Conservation (phyloP, 768 basidiomycete genomes). For the Postia placenta region DNA sequence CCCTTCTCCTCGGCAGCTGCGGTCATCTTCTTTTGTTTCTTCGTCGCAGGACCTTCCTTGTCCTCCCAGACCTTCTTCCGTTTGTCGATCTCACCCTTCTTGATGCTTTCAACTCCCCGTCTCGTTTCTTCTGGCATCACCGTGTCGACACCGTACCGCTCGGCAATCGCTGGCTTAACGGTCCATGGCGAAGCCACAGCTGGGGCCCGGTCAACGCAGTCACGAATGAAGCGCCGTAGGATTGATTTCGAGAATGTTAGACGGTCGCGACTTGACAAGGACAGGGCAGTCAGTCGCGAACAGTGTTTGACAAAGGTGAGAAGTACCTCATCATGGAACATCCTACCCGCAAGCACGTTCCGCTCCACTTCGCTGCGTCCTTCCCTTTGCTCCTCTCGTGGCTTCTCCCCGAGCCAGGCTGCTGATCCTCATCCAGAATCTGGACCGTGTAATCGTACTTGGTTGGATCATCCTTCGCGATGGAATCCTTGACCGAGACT, state of each 20-base stretch:
- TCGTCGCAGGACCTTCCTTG: conserved; percentile 74
- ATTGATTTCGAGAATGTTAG: conserved; percentile 96
- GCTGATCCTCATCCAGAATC: conserved; percentile 68
- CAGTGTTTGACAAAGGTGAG: no score
- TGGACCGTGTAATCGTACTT: conserved; percentile 87
- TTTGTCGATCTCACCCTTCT: conserved; percentile 88
- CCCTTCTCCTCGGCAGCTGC: conserved; percentile 73
- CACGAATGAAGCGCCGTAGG: conserved; percentile 91
- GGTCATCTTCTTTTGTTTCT: conserved; percentile 77
- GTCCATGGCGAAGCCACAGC: conserved; percentile 95
- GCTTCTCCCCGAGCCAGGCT: conserved; percentile 58
- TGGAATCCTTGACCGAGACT: conserved; percentile 63
- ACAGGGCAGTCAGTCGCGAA: not conserved
- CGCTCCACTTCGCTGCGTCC: conserved; percentile 52
- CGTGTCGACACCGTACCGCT: conserved; percentile 76
- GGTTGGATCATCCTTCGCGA: conserved; percentile 67
- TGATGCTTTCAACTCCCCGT: conserved; percentile 70
- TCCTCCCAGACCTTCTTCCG: conserved; percentile 89
- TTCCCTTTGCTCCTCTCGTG: conserved; percentile 47
- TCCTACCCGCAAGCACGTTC: conserved; percentile 79
- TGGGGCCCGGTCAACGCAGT: conserved; percentile 89
- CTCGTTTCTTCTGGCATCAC: conserved; percentile 84
- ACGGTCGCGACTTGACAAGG: conserved; percentile 73
- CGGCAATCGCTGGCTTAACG: conserved; percentile 81
- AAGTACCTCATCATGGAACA: conserved; percentile 75